A percentile compares a stretch with the other conserved stretches of the same genome.
These are phyloP conservation scores for Elsinoe necatrix DNA, from an alignment of 2,329 filamentous ascomycete species.

Conservation along the genomic window DNA sequence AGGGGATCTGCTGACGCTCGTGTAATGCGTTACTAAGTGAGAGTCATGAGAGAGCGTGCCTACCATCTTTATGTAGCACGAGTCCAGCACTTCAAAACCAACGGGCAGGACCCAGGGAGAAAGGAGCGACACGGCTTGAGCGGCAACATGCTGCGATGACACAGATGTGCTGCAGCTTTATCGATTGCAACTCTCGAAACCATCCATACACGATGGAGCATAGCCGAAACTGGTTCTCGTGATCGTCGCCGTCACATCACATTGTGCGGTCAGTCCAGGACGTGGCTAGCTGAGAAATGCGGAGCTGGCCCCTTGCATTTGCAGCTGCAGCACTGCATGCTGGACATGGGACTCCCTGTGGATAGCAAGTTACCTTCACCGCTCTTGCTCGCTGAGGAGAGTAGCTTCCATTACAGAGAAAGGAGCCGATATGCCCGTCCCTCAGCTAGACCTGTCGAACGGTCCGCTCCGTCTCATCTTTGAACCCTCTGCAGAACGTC, in stretches of 20 bases:
- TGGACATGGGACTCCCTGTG: too few relatives aligned
- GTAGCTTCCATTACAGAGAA: neutral
- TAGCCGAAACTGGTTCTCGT: neutral
- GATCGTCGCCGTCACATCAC: neutral
- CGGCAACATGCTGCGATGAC: neutral
- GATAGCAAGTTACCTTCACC: too few relatives aligned
- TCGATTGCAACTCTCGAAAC: neutral
- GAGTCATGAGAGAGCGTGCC: neutral
- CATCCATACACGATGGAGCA: neutral
- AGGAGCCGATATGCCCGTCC: too few relatives aligned
- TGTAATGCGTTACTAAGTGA: too few relatives aligned
- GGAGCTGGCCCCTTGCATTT: neutral
- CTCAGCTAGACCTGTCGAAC: too few relatives aligned
- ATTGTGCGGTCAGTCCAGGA: neutral
- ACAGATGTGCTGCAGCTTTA: neutral
- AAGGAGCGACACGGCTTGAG: neutral
- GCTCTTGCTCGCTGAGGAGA: neutral
- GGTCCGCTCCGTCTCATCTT: too few relatives aligned
- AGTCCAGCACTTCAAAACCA: neutral
- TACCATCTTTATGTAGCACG: neutral
- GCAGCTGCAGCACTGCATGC: neutral
- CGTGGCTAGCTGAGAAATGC: constrained; percentile 1
- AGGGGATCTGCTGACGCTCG: too few relatives aligned
- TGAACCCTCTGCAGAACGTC: too few relatives aligned
- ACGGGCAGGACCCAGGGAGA: neutral